A percentile compares a stretch with the other conserved stretches of the same genome.
phyloP scores from a whole-genome alignment of 31 red algal species.

The Odonthalia washingtoniensis region DNA sequence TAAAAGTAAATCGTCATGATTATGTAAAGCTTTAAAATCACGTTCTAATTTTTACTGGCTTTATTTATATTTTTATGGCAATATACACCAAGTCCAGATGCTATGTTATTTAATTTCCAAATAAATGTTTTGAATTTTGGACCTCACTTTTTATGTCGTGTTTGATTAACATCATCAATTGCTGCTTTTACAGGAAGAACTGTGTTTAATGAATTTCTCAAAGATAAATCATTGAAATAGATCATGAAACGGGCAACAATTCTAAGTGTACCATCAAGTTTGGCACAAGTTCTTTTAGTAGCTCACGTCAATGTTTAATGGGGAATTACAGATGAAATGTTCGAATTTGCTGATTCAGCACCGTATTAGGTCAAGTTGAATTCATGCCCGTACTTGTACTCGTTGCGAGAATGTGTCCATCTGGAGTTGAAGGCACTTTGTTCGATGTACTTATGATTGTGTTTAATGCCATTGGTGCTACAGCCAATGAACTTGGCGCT shows the following conservation, averaged over 20 bases:
- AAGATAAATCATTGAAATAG: constrained; percentile 68
- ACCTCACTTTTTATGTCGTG: constrained; percentile 92
- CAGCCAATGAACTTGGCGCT: constrained; percentile 86
- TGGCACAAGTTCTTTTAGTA: constrained; percentile 91
- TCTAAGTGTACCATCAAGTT: constrained; percentile 77
- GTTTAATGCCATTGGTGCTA: constrained; percentile 82
- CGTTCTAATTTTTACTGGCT: constrained; percentile 71
- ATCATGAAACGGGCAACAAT: constrained; percentile 82
- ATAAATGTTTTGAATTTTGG: constrained; percentile 86
- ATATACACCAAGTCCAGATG: constrained; percentile 81
- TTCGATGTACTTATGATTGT: constrained; percentile 97
- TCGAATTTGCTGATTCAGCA: constrained; percentile 89
- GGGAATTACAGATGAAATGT: constrained; percentile 90
- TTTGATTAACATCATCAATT: constrained; percentile 83
- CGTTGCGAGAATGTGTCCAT: constrained; percentile 91
- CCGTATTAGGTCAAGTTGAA: too few species aligned
- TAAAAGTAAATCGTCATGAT: too few species aligned
- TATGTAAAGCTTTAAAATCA: constrained; percentile 64
- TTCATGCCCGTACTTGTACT: too few species aligned
- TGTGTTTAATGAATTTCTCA: constrained; percentile 78
- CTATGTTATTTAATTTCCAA: constrained; percentile 86
- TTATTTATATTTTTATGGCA: constrained; percentile 97
- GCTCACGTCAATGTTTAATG: constrained; percentile 71
- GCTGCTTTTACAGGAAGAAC: constrained; percentile 79
- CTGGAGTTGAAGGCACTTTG: constrained; percentile 90